These are phyloP conservation scores for Fusarium dlaminii DNA, from an alignment of 2,329 filamentous ascomycete species.

Conservation along the genomic window DNA sequence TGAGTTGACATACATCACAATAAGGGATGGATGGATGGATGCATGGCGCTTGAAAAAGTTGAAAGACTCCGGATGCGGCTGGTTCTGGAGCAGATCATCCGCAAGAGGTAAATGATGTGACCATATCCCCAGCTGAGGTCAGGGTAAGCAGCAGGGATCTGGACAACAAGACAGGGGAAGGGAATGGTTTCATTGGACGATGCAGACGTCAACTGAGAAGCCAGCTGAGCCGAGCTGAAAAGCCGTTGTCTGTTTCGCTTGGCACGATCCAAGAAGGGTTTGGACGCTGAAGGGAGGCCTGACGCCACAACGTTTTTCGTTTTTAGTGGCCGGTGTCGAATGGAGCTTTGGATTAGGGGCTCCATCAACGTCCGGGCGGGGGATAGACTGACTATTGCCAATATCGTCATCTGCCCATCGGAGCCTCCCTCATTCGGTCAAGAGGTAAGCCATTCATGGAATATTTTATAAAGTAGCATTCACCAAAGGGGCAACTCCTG, in stretches of 20 bases:
- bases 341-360: slow-evolving; percentile 27
- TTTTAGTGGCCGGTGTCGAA: slow-evolving; percentile 37
- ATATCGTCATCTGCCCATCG: slow-evolving; percentile 32
- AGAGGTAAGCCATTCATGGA: not conserved
- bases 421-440: slow-evolving; percentile 17
- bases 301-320: slow-evolving; percentile 44
- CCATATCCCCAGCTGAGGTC: slow-evolving; percentile 24
- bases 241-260: slow-evolving; percentile 41
- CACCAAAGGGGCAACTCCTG: not conserved
- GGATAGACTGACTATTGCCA: slow-evolving; percentile 39
- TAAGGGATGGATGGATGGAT: not conserved
- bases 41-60: not conserved
- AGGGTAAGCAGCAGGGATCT: slow-evolving; percentile 25
- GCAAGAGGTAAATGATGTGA: slow-evolving; percentile 28
- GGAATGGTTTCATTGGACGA: slow-evolving; percentile 23
- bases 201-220: slow-evolving; percentile 18
- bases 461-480: not conserved
- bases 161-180: slow-evolving; percentile 23
- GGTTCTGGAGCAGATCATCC: slow-evolving; percentile 9
- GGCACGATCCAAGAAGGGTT: slow-evolving; percentile 28
- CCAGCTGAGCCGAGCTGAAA: slow-evolving; percentile 44
- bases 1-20: not conserved
- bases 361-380: slow-evolving; percentile 38
- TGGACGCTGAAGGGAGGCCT: slow-evolving; percentile 29
- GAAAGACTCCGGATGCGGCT: not conserved